phyloP scores from a whole-genome alignment of 805 yeast species.

The Myxozyma nipponensis region DNA sequence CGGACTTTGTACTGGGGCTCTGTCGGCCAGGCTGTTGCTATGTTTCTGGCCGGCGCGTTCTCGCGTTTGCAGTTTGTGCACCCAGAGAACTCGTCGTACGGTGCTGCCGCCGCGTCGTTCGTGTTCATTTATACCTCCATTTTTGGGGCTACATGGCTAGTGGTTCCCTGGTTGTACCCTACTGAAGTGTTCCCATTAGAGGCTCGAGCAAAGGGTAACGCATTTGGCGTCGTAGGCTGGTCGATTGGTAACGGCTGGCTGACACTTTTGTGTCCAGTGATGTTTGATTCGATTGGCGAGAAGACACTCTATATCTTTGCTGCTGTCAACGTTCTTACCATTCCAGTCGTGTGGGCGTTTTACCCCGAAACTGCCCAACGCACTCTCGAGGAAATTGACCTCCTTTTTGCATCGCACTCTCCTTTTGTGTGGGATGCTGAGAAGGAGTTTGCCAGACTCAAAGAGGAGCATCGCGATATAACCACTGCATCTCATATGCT shows the following conservation, averaged over 20 bases:
- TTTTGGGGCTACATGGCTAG: slow-evolving; percentile 34
- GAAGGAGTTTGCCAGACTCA: slow-evolving; percentile 5
- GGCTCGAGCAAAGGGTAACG: slow-evolving; percentile 29
- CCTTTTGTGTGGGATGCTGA: slow-evolving; percentile 13
- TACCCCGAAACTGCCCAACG: slow-evolving; percentile 60
- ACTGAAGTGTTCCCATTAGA: slow-evolving; percentile 32
- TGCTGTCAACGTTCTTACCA: slow-evolving; percentile 30
- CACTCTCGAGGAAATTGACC: slow-evolving; percentile 58
- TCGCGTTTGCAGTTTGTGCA: slow-evolving; percentile 30
- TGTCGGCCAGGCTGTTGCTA: slow-evolving; percentile 37
- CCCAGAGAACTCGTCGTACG: slow-evolving; percentile 32
- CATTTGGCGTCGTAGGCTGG: slow-evolving; percentile 32
- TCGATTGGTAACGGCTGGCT: slow-evolving; percentile 38
- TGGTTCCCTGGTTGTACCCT: slow-evolving; percentile 32
- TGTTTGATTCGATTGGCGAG: slow-evolving; percentile 33
- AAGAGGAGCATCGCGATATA: background rate
- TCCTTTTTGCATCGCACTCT: slow-evolving; percentile 40
- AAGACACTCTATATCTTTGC: slow-evolving; percentile 36
- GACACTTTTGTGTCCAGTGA: slow-evolving; percentile 35
- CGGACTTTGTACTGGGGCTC: slow-evolving; percentile 23
- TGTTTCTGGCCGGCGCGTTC: slow-evolving; percentile 43
- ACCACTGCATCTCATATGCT: background rate
- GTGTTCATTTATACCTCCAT: slow-evolving; percentile 39
- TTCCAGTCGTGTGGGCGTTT: slow-evolving; percentile 42
- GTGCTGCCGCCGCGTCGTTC: slow-evolving; percentile 36